Evolutionary conservation across 352 stramenopile genomes (phyloP).

Genomic region (Globisporangium abappressorium): DNA sequence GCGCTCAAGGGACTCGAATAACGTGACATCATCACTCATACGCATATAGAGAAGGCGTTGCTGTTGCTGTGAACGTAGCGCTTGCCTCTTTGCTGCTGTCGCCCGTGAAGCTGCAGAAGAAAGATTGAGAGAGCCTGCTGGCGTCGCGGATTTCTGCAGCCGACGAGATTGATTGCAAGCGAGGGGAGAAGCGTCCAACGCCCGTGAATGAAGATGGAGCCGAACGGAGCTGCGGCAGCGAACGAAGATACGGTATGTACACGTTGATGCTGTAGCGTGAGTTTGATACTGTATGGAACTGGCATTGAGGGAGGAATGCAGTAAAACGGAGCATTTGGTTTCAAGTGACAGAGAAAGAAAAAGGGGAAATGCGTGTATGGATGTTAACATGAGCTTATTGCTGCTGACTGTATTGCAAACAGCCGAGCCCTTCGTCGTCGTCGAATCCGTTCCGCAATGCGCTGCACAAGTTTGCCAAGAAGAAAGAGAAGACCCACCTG

Average conservation of each 20-base stretch:
- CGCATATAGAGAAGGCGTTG: not conserved
- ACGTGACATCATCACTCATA: not conserved
- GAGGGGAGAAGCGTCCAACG: not conserved
- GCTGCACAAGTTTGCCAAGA: conserved; percentile 80
- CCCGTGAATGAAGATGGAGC: conserved; percentile 8
- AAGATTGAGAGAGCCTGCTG: not conserved
- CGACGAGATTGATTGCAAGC: not conserved
- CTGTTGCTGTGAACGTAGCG: not conserved
- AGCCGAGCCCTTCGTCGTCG: conserved; percentile 35
- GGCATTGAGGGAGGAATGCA: not conserved
- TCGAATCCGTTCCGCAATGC: conserved; percentile 76
- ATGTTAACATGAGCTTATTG: conserved; percentile 1
- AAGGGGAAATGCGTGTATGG: not conserved
- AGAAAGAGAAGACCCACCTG: conserved; percentile 63
- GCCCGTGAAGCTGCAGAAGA: not conserved
- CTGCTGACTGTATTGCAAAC: not conserved
- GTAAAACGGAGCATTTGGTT: no score
- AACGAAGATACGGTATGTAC: conserved; percentile 11
- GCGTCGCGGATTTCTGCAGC: not conserved
- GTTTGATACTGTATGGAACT: not conserved
- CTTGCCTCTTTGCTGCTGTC: not conserved
- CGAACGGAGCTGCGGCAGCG: conserved; percentile 1
- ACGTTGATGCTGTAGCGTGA: not conserved
- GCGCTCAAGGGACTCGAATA: not conserved
- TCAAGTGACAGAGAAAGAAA: not conserved